Base-by-base conservation (phyloP, 208 protist species). In the Crithidia fasciculata region DNA sequence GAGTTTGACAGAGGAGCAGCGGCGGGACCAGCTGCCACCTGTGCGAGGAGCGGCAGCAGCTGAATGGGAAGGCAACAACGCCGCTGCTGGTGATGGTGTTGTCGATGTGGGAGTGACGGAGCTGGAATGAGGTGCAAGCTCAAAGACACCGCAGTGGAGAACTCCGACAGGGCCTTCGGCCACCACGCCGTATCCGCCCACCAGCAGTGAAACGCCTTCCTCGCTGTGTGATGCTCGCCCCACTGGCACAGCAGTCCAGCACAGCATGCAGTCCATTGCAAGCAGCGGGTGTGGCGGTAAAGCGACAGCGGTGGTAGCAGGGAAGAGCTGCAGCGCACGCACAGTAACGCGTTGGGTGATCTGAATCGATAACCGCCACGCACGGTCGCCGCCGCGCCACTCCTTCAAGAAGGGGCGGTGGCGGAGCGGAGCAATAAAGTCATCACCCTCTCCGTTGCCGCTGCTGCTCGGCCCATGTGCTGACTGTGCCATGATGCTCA, bases 281-380 rank as follows among this genome's bases (percentile, higher is more conserved):
- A 70, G 19, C 5, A 70, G 12, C 15, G 5, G 8, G 4, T 19
- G 8, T 4, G 49, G 52, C 4, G 36, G 39, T 15, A 39, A 10
- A 19, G 16, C 12, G 45, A 16, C 52, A 15, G 16, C 37, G 0
- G 52, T 15, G 39, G 45, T 6, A 12, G 71, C 18, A 54, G 13
- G 55, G 28, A 8, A n/a, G 4, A n/a, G 40, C 19, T 55, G 8
- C 36, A 10, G 8, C 40, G n/a, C 15, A 37, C 15, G 16, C 45
- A 55, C 16, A 8, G 7, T 5, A 41, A 72, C 19, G 15, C 59
- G 50, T 0, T 72, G 73, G n/a, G 59, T 63, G 13, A 72, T 2
- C 2, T 78, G 73, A n/a, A 72, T 57, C 10, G 66, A 71, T 19
- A 72, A 66, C 19, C 50, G 52, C 64, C 72, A 78, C 16, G 44